Evolutionary conservation across 2,329 filamentous ascomycete genomes (phyloP).

Genomic region (Botrytis deweyae): DNA sequence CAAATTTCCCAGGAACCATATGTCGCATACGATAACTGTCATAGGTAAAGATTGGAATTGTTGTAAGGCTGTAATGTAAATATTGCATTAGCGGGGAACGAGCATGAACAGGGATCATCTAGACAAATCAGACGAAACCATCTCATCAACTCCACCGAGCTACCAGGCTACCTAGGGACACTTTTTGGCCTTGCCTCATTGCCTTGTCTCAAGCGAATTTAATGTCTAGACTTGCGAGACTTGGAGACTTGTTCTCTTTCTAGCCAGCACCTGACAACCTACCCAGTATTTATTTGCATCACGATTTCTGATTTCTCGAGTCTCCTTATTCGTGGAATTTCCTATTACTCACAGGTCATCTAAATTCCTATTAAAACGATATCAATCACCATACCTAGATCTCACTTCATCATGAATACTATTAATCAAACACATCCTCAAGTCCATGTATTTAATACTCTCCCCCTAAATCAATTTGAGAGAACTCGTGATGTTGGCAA

Average conservation of each 20-base stretch:
- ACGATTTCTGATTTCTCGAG: background rate
- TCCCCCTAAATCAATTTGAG: slow-evolving; percentile 9
- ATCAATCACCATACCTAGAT: background rate
- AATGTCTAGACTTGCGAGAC: slow-evolving; percentile 1
- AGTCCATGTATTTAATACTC: slow-evolving; percentile 4
- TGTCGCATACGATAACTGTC: background rate
- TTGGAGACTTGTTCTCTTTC: background rate
- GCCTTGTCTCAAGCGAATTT: background rate
- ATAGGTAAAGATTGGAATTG: background rate
- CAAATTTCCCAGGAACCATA: background rate
- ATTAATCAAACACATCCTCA: background rate
- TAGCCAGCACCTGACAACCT: background rate
- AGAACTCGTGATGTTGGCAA: slow-evolving; percentile 1
- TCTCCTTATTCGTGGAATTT: background rate
- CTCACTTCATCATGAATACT: background rate
- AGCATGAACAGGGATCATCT: background rate
- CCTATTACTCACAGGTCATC: background rate
- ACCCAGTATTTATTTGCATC: background rate
- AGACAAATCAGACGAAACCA: background rate
- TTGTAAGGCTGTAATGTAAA: slow-evolving; percentile 18
- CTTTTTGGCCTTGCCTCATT: background rate
- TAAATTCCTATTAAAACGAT: background rate
- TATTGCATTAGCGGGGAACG: slow-evolving; percentile 13
- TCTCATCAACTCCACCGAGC: background rate
- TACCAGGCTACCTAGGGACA: too few relatives aligned